Evolutionary conservation across 2,329 filamentous ascomycete genomes (phyloP).

Genomic region (Pseudogymnoascus sp.): DNA sequence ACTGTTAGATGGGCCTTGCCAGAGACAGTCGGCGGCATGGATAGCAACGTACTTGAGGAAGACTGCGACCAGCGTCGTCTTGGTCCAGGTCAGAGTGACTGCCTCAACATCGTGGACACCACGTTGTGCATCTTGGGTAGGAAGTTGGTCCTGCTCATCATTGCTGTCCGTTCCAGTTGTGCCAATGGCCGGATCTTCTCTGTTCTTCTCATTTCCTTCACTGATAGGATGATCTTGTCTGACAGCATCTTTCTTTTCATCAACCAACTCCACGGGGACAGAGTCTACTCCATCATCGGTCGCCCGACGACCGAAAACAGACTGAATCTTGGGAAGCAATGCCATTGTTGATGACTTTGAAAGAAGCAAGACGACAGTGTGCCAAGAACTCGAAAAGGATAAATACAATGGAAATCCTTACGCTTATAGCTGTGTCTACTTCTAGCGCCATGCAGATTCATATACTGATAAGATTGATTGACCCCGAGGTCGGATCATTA

Average conservation of each 20-base stretch:
- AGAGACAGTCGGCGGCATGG: background rate
- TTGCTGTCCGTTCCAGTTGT: constrained; percentile 1
- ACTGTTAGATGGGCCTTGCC: constrained; percentile 1
- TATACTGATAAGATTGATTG: constrained; percentile 3
- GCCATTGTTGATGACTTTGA: constrained; percentile 17
- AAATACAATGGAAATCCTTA: background rate
- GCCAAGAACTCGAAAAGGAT: constrained; percentile 1
- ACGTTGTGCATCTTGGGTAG: constrained; percentile 23
- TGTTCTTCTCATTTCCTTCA: constrained; percentile 5
- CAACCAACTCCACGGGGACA: background rate
- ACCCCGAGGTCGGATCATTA: background rate
- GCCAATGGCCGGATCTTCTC: background rate
- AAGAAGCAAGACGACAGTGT: background rate
- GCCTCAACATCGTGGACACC: constrained; percentile 48
- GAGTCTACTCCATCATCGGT: constrained; percentile 15
- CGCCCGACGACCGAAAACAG: constrained; percentile 13
- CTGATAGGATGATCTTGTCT: background rate
- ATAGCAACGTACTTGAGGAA: constrained; percentile 39
- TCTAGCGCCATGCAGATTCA: background rate
- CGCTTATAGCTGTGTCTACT: constrained; percentile 5
- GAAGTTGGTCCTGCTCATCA: constrained; percentile 12
- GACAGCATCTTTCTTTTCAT: background rate
- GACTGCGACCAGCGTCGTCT: constrained; percentile 40
- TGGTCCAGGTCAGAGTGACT: constrained; percentile 46
- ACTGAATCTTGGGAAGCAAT: constrained; percentile 15